phyloP scores from a whole-genome alignment of 768 basidiomycete genomes.

The Leccinum subtestaceum region DNA sequence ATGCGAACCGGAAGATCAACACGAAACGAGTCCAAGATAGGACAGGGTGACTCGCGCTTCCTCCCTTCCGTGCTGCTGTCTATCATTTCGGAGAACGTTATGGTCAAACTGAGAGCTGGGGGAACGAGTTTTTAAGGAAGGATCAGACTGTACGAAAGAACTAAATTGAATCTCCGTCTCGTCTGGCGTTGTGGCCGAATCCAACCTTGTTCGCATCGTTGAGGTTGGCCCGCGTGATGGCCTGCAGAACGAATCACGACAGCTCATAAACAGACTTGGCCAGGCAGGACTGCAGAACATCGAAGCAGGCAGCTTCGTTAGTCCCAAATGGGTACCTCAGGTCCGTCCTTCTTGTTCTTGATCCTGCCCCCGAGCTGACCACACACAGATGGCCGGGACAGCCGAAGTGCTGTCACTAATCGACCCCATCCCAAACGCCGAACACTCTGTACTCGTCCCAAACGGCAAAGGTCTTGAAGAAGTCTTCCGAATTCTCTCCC shows the following conservation, averaged over 20 bases:
- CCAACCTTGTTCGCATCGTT: constrained; percentile 44
- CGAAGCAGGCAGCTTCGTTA: constrained; percentile 88
- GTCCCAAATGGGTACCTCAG: constrained; percentile 93
- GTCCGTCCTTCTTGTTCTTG: constrained; percentile 26
- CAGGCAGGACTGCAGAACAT: constrained; percentile 66
- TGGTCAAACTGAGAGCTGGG: too few species aligned
- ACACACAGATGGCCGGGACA: background rate
- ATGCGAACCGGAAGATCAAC: constrained; percentile 13
- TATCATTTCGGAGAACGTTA: constrained; percentile 7
- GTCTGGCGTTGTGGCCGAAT: background rate
- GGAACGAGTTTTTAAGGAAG: too few species aligned
- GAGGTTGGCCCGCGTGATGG: constrained; percentile 89
- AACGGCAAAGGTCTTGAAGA: constrained; percentile 75
- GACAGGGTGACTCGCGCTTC: too few species aligned
- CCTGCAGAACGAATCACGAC: constrained; percentile 82
- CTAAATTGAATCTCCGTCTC: too few species aligned
- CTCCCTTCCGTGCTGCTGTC: constrained; percentile 49
- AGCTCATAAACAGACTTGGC: constrained; percentile 42
- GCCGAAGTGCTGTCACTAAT: constrained; percentile 29
- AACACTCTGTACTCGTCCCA: constrained; percentile 79
- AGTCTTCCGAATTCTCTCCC: constrained; percentile 54
- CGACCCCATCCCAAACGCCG: constrained; percentile 48
- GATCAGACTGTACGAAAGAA: too few species aligned
- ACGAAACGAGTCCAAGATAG: constrained; percentile 1
- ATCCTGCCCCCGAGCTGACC: background rate